These are phyloP conservation scores for Neofusicoccum kwambonambiense DNA, from an alignment of 2,329 filamentous ascomycete genomes.

Conservation along the genomic window DNA sequence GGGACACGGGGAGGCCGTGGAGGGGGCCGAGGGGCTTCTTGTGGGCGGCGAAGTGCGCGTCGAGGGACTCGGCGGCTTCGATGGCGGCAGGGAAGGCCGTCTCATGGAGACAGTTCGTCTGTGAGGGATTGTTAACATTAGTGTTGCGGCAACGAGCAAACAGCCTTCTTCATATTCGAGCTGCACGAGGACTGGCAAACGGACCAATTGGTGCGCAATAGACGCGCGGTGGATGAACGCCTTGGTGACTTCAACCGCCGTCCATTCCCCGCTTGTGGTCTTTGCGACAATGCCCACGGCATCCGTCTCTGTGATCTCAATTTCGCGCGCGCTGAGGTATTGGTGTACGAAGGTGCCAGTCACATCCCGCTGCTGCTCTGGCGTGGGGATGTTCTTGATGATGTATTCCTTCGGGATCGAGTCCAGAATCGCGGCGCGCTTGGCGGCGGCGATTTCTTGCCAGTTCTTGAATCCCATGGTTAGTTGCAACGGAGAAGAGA, in stretches of 20 bases:
- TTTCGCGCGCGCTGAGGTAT: slow-evolving; percentile 53
- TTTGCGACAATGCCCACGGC: slow-evolving; percentile 56
- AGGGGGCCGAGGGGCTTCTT: slow-evolving; percentile 44
- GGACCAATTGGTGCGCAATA: slow-evolving; percentile 50
- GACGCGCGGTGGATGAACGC: slow-evolving; percentile 59
- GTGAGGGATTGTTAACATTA: background rate
- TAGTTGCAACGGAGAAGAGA: background rate
- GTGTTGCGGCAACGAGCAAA: no score
- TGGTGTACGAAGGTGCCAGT: slow-evolving; percentile 58
- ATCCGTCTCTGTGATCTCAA: slow-evolving; percentile 62
- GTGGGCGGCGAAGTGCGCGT: slow-evolving; percentile 38
- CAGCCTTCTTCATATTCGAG: no score
- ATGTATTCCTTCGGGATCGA: slow-evolving; percentile 13
- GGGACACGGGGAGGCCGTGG: slow-evolving; percentile 48
- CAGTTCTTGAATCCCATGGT: slow-evolving; percentile 1
- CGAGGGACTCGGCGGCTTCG: slow-evolving; percentile 40
- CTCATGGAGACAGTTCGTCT: slow-evolving; percentile 45
- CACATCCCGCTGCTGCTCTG: slow-evolving; percentile 31
- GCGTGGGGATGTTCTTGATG: slow-evolving; percentile 3
- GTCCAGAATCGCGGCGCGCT: slow-evolving; percentile 13
- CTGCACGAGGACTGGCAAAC: no score
- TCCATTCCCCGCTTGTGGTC: slow-evolving; percentile 56
- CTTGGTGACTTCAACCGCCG: slow-evolving; percentile 54
- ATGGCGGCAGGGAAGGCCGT: slow-evolving; percentile 50
- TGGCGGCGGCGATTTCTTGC: slow-evolving; percentile 11